Evolutionary conservation across 2,329 filamentous ascomycete species (phyloP).

Genomic region (Rhexocercosporidium sp.): DNA sequence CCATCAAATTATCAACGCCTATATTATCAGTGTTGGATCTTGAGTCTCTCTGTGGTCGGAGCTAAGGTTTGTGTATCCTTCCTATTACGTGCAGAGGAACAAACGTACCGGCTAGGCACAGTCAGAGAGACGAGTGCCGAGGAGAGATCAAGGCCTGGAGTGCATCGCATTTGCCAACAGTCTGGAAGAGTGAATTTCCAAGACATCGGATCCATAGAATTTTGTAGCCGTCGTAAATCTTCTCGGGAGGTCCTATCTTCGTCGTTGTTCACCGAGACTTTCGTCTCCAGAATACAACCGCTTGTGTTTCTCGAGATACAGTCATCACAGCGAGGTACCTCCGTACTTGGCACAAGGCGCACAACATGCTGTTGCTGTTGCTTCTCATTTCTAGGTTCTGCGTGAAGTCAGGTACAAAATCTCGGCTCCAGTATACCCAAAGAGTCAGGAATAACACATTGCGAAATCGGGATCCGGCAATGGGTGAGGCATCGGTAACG

Average conservation of each 20-base stretch:
- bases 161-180: not conserved
- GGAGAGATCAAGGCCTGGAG: not conserved
- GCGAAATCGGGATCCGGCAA: not conserved
- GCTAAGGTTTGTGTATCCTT: not conserved
- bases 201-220: not conserved
- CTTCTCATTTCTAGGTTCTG: not conserved
- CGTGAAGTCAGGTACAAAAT: not conserved
- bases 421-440: not conserved
- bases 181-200: not conserved
- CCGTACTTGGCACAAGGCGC: not conserved
- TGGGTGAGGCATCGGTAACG: not conserved
- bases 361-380: not conserved
- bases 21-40: not conserved
- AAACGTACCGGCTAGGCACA: not conserved
- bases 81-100: not conserved
- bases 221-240: not conserved
- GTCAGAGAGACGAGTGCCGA: not conserved
- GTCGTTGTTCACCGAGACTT: not conserved
- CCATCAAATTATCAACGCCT: not conserved
- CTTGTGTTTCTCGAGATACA: not conserved
- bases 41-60: not conserved
- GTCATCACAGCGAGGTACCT: not conserved
- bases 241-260: not conserved
- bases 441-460: not conserved
- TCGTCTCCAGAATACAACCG: not conserved